Percentiles rank a stretch among this genome's conserved stretches.
phyloP scores from a whole-genome alignment of 768 basidiomycete species.

The Suillus hirtellus region DNA sequence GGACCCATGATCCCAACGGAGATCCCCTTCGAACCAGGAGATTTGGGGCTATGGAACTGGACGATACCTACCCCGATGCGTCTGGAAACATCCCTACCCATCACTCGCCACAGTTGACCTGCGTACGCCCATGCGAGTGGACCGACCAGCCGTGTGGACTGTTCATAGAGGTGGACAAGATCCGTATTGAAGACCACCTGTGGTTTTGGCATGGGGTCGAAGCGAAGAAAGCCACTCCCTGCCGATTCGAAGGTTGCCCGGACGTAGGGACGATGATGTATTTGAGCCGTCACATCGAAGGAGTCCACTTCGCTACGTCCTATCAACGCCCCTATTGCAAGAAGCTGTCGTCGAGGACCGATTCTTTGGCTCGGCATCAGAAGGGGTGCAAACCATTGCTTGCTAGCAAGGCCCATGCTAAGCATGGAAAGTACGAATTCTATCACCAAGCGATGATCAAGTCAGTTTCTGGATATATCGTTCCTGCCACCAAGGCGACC shows the following conservation, averaged over 20 bases:
- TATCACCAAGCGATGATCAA: no score
- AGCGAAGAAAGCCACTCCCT: neutral
- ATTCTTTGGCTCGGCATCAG: neutral
- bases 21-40: neutral
- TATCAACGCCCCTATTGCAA: neutral
- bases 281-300: neutral
- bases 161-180: neutral
- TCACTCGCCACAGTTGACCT: neutral
- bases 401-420: neutral
- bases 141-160: neutral
- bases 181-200: neutral
- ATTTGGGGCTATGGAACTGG: neutral
- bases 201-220: neutral
- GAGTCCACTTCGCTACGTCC: neutral
- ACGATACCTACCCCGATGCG: neutral
- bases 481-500: neutral
- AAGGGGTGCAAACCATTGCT: neutral
- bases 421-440: neutral
- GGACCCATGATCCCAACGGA: neutral
- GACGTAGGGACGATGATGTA: neutral
- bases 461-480: neutral
- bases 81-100: neutral
- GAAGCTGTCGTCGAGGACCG: neutral
- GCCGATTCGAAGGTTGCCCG: neutral
- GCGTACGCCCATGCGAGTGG: neutral